Percentiles rank a stretch among this genome's conserved stretches.
These are phyloP conservation scores for Madurella mycetomatis DNA, from an alignment of 2,329 filamentous ascomycete species.

Conservation along the genomic window DNA sequence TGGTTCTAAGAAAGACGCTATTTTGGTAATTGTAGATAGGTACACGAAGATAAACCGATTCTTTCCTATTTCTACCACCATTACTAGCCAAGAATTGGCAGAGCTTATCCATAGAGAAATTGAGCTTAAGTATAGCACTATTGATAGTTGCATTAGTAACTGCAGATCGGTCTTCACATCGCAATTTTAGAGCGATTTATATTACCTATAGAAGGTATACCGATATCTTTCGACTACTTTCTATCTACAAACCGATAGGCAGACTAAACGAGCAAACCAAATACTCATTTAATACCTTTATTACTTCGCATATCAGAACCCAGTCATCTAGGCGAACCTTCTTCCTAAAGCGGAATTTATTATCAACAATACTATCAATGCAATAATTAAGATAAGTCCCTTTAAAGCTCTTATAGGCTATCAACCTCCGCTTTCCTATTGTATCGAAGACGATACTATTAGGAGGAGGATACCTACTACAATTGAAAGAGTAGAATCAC, in stretches of 20 bases:
- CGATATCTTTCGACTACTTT: background rate
- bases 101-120: background rate
- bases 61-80: background rate
- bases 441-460: background rate
- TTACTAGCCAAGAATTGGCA: background rate
- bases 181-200: background rate
- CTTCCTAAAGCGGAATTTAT: background rate
- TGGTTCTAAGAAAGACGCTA: background rate
- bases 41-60: constrained; percentile 2
- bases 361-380: background rate
- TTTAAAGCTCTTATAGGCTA: background rate
- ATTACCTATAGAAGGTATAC: background rate
- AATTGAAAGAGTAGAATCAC: background rate
- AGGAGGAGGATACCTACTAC: background rate
- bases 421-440: background rate
- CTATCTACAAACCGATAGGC: background rate
- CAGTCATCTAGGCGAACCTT: background rate
- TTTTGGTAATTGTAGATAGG: background rate
- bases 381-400: background rate
- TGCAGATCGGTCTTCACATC: background rate
- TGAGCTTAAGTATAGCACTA: background rate
- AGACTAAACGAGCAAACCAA: background rate
- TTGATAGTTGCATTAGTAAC: background rate
- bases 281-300: background rate
- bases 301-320: background rate